Evolutionary conservation across 2,329 filamentous ascomycete genomes (phyloP), one percentile per base, ranked within the genome.

Genomic region (Raffaelea albimanens): DNA sequence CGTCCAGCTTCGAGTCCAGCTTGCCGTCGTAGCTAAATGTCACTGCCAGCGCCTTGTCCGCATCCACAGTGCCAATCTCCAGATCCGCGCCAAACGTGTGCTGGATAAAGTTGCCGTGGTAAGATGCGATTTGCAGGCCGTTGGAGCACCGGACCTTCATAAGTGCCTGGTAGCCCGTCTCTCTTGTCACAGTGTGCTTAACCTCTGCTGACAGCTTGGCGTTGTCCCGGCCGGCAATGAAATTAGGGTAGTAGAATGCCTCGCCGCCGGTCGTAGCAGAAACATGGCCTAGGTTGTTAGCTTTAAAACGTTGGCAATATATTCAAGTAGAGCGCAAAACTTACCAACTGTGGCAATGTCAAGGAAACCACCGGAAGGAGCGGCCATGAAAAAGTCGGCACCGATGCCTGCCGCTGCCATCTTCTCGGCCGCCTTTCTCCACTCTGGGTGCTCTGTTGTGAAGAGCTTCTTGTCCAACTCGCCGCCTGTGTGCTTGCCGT

Each of bases 131-230:
- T 62, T 98, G 93, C 45, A 98, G 73, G 18, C 93, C 93, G 58
- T 95, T 98, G 18, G 90, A 96, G 69, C 93, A 98, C 52, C 93
- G 85, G 49, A 98, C 91, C 72, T 98, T 98, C 87, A 98, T 94
- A 57, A 98, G 71, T 19, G 89, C 89, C 66, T 96, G 91, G 69
- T 87, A 97, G 20, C 93, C 93, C 42, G 91, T 95, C 63, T 96
- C 90, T 53, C 93, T 78, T 3, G 82, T 89, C 25, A 96, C 80
- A 1, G 87, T 82, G 59, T 96, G 91, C 55, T 82, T 80, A 54
- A 98, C 81, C 67, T 98, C 93, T 43, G 84, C 78, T 2, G 83
- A 84, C 36, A 98, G 69, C 68, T 91, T 94, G 48, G 87, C 74
- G 40, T 83, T 81, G 64, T 98, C 93, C 34, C 93, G 80, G 8